These are phyloP conservation scores for Mycena galopus DNA, from an alignment of 768 basidiomycete genomes.

Conservation along the genomic window DNA sequence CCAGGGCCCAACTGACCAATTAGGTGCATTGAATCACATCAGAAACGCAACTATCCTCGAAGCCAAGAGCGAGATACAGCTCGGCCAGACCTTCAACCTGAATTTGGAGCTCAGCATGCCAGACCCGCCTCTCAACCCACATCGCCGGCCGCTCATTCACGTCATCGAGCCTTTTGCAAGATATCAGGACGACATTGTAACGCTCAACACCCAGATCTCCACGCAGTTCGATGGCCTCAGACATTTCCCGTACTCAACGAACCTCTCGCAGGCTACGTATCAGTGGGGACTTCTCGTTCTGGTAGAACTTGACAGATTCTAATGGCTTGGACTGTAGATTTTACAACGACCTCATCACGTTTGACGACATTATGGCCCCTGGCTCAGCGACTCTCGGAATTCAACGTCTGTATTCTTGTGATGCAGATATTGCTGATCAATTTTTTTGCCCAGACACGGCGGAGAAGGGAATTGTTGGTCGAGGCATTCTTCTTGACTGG, in stretches of 20 bases:
- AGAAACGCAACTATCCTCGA: constrained; percentile 19
- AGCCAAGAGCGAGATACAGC: constrained; percentile 21
- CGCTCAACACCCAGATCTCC: constrained; percentile 31
- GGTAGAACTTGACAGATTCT: background rate
- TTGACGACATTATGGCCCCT: constrained; percentile 18
- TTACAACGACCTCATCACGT: constrained; percentile 29
- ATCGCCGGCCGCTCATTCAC: constrained; percentile 12
- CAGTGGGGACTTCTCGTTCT: background rate
- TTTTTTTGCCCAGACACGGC: constrained; percentile 2
- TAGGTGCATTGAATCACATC: constrained; percentile 33
- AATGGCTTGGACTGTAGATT: constrained; percentile 12
- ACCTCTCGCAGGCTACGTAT: background rate
- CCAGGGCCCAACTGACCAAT: constrained; percentile 26
- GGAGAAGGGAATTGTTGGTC: constrained; percentile 21
- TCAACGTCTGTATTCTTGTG: constrained; percentile 18
- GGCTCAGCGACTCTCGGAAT: constrained; percentile 25
- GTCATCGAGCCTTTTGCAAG: constrained; percentile 6
- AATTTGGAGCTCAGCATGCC: constrained; percentile 27
- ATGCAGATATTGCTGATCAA: background rate
- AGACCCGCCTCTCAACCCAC: constrained; percentile 17
- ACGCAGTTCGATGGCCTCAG: constrained; percentile 29
- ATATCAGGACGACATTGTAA: constrained; percentile 31
- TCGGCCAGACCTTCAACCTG: constrained; percentile 19
- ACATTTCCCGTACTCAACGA: constrained; percentile 29
- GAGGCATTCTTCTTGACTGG: constrained; percentile 23